Conservation (phyloP, 495 filamentous ascomycete species). For the Daldinia vernicosa region DNA sequence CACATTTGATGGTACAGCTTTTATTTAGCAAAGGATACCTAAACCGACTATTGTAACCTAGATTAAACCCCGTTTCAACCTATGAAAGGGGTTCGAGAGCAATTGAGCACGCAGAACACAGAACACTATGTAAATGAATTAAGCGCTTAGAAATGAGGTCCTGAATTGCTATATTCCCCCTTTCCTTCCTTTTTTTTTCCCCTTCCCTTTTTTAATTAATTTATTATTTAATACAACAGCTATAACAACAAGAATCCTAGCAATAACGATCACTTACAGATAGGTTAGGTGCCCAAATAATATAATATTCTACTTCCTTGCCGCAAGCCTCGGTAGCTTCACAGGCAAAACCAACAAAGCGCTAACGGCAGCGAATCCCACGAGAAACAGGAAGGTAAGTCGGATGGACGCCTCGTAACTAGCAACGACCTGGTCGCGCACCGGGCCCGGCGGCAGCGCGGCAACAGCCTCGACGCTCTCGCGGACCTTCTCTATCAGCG, state of each 20-base stretch:
- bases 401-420: constrained; percentile 68
- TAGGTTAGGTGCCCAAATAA: neutral
- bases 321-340: constrained; percentile 63
- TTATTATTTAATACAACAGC: neutral
- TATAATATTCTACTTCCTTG: constrained; percentile 46
- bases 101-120: neutral
- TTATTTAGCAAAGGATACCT: constrained; percentile 10
- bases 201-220: neutral
- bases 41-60: constrained; percentile 9
- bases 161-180: neutral
- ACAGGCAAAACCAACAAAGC: constrained; percentile 60
- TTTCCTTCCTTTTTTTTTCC: neutral
- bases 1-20: neutral
- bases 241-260: too few species aligned
- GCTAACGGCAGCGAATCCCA: constrained; percentile 60
- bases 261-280: neutral
- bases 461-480: constrained; percentile 56
- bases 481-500: constrained; percentile 50
- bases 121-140: constrained; percentile 4
- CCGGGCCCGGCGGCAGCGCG: constrained; percentile 39
- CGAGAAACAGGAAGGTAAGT: constrained; percentile 62
- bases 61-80: neutral
- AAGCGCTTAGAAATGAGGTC: neutral
- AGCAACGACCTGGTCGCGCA: constrained; percentile 61
- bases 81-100: neutral